These are phyloP conservation scores for Xylaria sp. DNA, from an alignment of 495 filamentous ascomycete genomes.

Conservation along the genomic window DNA sequence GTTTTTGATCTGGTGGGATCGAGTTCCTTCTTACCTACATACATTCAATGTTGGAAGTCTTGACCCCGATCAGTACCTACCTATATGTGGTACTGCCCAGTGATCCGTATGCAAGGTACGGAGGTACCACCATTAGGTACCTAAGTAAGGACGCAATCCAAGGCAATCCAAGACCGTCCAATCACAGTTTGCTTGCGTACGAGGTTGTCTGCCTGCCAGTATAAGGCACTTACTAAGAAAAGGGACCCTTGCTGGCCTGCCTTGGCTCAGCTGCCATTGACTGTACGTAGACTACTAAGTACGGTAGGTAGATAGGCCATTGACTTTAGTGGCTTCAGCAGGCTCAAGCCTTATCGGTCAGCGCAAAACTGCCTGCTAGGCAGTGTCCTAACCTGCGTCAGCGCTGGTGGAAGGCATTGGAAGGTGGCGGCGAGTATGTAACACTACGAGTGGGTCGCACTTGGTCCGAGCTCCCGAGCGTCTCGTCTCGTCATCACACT, in stretches of 20 bases:
- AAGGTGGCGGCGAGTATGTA: slow-evolving; percentile 39
- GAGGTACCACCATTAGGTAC: not conserved
- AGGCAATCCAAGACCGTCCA: not conserved
- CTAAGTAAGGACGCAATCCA: no score
- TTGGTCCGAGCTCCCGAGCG: slow-evolving; percentile 45
- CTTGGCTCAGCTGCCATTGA: slow-evolving; percentile 13
- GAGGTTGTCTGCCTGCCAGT: slow-evolving; percentile 16
- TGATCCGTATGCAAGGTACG: not conserved
- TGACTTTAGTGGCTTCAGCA: not conserved
- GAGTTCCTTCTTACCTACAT: not conserved
- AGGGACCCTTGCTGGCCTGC: slow-evolving; percentile 32
- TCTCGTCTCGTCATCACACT: slow-evolving; percentile 44
- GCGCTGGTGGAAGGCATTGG: slow-evolving; percentile 39
- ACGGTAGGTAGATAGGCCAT: slow-evolving; percentile 11
- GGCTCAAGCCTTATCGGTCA: slow-evolving; percentile 19
- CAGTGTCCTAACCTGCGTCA: not conserved
- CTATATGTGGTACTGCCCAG: no score
- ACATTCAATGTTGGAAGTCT: not conserved
- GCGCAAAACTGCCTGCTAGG: not conserved
- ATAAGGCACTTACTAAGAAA: slow-evolving; percentile 3
- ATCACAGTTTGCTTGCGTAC: slow-evolving; percentile 9
- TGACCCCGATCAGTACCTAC: no score
- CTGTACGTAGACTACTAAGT: slow-evolving; percentile 28
- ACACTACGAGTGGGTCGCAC: slow-evolving; percentile 28
- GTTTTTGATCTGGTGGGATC: no score